A percentile compares a stretch with the other conserved stretches of the same genome.
Evolutionary conservation across 441 rosid species (phyloP).

Genomic region (Adansonia grandidieri): DNA sequence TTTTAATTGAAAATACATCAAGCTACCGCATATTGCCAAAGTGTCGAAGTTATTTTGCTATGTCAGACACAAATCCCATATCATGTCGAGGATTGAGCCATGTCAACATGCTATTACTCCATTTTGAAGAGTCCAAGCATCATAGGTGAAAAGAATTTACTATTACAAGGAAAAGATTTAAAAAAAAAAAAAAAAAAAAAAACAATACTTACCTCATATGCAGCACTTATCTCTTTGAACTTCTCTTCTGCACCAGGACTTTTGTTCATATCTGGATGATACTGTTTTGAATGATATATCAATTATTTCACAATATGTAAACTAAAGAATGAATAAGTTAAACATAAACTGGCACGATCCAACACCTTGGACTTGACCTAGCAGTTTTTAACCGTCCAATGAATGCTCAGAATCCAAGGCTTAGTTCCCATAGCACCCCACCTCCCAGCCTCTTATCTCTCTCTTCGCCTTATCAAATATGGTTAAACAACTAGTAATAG

Average conservation of each 20-base stretch:
- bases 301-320: slow-evolving; percentile 22
- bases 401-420: not conserved
- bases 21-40: not conserved
- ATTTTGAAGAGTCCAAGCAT: not conserved
- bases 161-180: not conserved
- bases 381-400: not conserved
- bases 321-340: slow-evolving; percentile 15
- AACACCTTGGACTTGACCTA: not conserved
- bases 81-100: not conserved
- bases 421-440: not conserved
- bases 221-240: slow-evolving; percentile 95
- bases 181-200: slow-evolving; percentile 16
- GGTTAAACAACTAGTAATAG: not conserved
- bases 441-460: not conserved
- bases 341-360: not conserved
- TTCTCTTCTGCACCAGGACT: slow-evolving; percentile 86
- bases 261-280: slow-evolving; percentile 88
- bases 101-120: not conserved
- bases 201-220: slow-evolving; percentile 71
- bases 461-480: not conserved
- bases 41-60: not conserved
- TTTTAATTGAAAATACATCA: not conserved
- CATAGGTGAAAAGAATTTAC: slow-evolving; percentile 17
- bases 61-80: not conserved
- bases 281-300: slow-evolving; percentile 53